A percentile compares a stretch with the other conserved stretches of the same genome.
These are phyloP conservation scores for Manihot esculenta DNA, from an alignment of 441 rosid genomes.

Conservation along the genomic window DNA sequence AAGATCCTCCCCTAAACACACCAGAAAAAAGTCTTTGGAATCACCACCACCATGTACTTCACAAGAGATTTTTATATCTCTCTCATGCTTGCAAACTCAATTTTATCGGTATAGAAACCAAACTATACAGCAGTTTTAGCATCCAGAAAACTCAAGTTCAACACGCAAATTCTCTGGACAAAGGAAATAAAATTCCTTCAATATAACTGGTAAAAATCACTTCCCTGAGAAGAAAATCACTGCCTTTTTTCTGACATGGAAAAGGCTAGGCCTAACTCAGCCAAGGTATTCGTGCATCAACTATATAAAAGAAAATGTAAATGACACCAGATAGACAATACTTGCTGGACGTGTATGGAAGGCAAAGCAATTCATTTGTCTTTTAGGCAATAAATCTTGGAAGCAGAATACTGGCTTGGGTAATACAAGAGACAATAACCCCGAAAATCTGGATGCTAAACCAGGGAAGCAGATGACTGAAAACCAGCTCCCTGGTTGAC, in stretches of 20 bases:
- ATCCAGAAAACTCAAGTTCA: neutral
- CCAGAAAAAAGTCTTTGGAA: neutral
- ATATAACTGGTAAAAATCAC: neutral
- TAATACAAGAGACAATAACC: constrained; percentile 33
- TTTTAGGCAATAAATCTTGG: constrained; percentile 37
- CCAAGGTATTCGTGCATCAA: constrained; percentile 1
- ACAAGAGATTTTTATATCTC: neutral
- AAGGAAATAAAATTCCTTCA: neutral
- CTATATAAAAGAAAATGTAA: neutral
- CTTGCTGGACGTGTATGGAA: constrained; percentile 3
- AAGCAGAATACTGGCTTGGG: constrained; percentile 19
- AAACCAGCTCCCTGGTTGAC: constrained; percentile 34
- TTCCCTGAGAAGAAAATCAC: neutral
- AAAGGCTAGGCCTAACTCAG: neutral
- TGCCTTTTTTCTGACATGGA: neutral
- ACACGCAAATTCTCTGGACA: neutral
- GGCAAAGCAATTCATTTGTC: constrained; percentile 30
- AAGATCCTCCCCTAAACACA: neutral
- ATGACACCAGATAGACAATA: neutral
- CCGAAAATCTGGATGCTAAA: constrained; percentile 41
- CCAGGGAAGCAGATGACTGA: constrained; percentile 27
- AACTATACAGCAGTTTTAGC: neutral
- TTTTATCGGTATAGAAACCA: neutral
- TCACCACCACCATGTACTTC: neutral
- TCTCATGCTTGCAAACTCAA: neutral